A percentile compares a stretch with the other conserved stretches of the same genome.
Conservation (phyloP, 805 yeast genomes). For the Saccharomyces eubayanus region DNA sequence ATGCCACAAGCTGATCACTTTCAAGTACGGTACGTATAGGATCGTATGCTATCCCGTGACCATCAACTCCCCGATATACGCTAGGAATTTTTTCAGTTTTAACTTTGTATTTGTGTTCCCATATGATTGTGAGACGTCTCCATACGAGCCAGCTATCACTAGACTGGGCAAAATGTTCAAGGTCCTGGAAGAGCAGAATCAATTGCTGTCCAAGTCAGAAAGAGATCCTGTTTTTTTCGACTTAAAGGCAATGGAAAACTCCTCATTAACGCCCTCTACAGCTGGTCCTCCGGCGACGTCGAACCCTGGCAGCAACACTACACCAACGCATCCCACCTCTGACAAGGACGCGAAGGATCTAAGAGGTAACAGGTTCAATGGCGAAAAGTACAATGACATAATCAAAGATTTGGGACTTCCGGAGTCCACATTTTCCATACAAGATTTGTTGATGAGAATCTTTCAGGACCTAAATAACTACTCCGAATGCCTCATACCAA, state of each 20-base stretch:
- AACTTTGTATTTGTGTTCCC: constrained; percentile 89
- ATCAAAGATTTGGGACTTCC: constrained; percentile 20
- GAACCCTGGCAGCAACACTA: neutral
- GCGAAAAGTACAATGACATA: constrained; percentile 25
- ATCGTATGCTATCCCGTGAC: constrained; percentile 86
- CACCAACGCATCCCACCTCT: constrained; percentile 1
- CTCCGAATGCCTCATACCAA: constrained; percentile 91
- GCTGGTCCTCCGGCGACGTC: constrained; percentile 6
- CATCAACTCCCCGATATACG: constrained; percentile 63
- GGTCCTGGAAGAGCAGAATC: constrained; percentile 84
- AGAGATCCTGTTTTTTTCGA: constrained; percentile 34
- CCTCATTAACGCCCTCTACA: constrained; percentile 1
- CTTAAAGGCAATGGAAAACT: constrained; percentile 14
- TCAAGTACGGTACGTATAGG: constrained; percentile 60
- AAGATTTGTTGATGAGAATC: constrained; percentile 78
- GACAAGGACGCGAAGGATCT: constrained; percentile 7
- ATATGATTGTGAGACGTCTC: constrained; percentile 69
- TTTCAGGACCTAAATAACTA: constrained; percentile 90
- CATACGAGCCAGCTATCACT: constrained; percentile 77
- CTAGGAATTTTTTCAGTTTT: constrained; percentile 87
- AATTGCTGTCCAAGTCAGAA: constrained; percentile 52
- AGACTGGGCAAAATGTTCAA: constrained; percentile 83
- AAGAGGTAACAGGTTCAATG: constrained; percentile 3
- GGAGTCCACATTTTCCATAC: constrained; percentile 42
- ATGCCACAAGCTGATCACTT: constrained; percentile 72